A percentile compares a stretch with the other conserved stretches of the same genome.
These are phyloP conservation scores for Cladosporium sp. DNA, from an alignment of 2,329 filamentous ascomycete genomes.

Conservation along the genomic window DNA sequence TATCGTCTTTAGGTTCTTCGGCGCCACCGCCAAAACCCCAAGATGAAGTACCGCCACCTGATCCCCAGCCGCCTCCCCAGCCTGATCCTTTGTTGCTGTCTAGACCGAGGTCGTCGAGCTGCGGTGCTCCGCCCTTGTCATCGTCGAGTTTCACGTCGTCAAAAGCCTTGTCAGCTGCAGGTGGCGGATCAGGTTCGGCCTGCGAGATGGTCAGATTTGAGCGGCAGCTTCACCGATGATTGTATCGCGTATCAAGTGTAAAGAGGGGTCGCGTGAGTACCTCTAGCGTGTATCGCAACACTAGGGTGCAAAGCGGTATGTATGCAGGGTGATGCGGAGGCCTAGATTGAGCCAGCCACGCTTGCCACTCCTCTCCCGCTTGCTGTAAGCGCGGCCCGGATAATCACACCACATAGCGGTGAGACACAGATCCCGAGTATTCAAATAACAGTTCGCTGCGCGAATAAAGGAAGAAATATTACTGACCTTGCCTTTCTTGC, in stretches of 20 bases:
- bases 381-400: conserved; percentile 7
- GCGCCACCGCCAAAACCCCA: conserved; percentile 31
- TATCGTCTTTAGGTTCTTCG: conserved; percentile 23
- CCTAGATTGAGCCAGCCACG: conserved; percentile 7
- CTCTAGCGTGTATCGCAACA: conserved; percentile 10
- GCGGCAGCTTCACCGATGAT: conserved; percentile 5
- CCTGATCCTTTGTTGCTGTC: conserved; percentile 27
- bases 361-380: conserved; percentile 2
- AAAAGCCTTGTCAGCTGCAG: conserved; percentile 38
- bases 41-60: conserved; percentile 19
- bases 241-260: background rate
- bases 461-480: conserved; percentile 10
- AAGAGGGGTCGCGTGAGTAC: conserved; percentile 11
- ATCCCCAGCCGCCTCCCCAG: conserved; percentile 32
- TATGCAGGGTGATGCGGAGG: conserved; percentile 9
- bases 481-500: conserved; percentile 34
- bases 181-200: conserved; percentile 25
- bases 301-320: conserved; percentile 7
- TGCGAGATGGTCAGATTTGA: conserved; percentile 12
- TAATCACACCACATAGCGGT: conserved; percentile 13
- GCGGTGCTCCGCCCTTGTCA: conserved; percentile 37
- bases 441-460: background rate
- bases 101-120: conserved; percentile 43
- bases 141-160: conserved; percentile 45
- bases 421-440: background rate